A percentile compares a stretch with the other conserved stretches of the same genome.
phyloP scores from a whole-genome alignment of 495 filamentous ascomycete genomes.

The Neurospora sublineolata region DNA sequence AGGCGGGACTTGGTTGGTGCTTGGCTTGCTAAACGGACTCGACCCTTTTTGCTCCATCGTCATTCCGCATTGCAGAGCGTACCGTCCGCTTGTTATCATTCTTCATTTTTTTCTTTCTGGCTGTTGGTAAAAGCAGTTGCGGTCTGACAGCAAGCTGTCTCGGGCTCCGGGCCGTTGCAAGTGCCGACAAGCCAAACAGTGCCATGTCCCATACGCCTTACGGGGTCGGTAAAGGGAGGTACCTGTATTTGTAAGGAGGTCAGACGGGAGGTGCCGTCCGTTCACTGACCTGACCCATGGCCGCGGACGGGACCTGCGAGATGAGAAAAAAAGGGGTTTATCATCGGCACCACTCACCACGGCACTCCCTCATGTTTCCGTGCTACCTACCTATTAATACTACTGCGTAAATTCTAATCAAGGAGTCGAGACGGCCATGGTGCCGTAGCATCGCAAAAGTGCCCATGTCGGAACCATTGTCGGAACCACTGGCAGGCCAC shows the following conservation, averaged over 20 bases:
- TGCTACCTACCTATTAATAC: neutral
- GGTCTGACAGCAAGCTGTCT: neutral
- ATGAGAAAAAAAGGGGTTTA: neutral
- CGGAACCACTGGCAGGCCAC: neutral
- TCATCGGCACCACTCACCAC: neutral
- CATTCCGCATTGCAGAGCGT: neutral
- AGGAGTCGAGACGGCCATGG: neutral
- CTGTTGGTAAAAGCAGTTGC: neutral
- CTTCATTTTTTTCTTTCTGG: neutral
- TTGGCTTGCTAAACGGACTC: neutral
- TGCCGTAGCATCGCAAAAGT: neutral
- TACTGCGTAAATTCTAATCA: neutral
- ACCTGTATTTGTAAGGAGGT: neutral
- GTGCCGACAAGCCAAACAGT: neutral
- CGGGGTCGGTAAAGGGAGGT: neutral
- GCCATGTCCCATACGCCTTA: neutral
- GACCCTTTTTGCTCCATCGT: neutral
- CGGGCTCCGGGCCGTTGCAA: neutral
- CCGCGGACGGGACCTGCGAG: neutral
- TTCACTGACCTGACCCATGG: neutral
- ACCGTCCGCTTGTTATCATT: neutral
- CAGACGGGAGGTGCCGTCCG: neutral
- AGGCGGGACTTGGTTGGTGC: neutral
- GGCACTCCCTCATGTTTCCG: neutral
- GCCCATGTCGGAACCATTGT: neutral